These are phyloP conservation scores for Phytopythium litorale DNA, from an alignment of 352 stramenopile genomes.

Conservation along the genomic window DNA sequence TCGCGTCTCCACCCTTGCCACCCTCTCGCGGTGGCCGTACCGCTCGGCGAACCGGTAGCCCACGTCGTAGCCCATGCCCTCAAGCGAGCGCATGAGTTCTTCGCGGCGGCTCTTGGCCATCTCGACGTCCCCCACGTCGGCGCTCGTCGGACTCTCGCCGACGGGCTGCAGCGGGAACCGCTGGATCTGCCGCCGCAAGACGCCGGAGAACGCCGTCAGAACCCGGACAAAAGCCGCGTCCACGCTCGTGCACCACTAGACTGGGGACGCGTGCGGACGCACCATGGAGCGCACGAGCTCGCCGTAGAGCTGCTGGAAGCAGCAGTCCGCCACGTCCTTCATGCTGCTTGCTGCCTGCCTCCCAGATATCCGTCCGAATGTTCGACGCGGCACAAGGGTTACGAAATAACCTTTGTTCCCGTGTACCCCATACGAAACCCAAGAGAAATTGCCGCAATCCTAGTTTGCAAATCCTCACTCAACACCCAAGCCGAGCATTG, in stretches of 20 bases:
- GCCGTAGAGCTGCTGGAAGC: constrained; percentile 86
- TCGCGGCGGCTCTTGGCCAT: constrained; percentile 61
- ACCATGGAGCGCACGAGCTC: constrained; percentile 87
- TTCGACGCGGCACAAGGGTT: too few species aligned
- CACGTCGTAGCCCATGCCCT: constrained; percentile 85
- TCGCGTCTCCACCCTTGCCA: neutral
- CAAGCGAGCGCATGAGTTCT: constrained; percentile 76
- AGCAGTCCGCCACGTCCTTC: constrained; percentile 84
- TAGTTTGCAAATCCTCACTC: too few species aligned
- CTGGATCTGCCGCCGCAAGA: constrained; percentile 39
- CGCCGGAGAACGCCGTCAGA: neutral
- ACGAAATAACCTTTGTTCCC: neutral
- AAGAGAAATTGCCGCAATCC: neutral
- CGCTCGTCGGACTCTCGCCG: constrained; percentile 10
- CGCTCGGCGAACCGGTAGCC: constrained; percentile 82
- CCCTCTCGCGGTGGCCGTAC: constrained; percentile 7
- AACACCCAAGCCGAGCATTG: too few species aligned
- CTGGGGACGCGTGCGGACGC: neutral
- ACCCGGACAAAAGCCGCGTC: neutral
- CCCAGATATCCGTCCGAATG: too few species aligned
- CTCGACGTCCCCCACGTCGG: constrained; percentile 28
- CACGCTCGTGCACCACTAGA: neutral
- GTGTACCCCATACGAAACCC: neutral
- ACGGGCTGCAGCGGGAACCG: constrained; percentile 47
- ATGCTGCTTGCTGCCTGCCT: too few species aligned